Evolutionary conservation across 345 rosid genomes (phyloP).

Genomic region (Erucastrum elatum): DNA sequence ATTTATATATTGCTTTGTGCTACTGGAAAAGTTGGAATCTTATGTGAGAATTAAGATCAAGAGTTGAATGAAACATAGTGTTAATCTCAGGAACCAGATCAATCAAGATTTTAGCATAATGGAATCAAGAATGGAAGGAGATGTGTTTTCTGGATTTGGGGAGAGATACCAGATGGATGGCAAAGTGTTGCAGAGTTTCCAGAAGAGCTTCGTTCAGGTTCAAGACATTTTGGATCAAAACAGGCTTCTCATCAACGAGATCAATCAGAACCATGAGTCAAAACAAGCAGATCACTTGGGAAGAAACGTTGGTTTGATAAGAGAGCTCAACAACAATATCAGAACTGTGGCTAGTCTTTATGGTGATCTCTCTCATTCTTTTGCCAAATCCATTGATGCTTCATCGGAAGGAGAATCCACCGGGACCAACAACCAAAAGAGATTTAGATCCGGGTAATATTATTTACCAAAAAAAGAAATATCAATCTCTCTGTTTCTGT

Average conservation of each 20-base stretch:
- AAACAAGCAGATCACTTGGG: slow-evolving; percentile 73
- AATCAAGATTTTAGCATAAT: slow-evolving; percentile 34
- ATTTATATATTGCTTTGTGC: slow-evolving; percentile 5
- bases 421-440: slow-evolving; percentile 66
- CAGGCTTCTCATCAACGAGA: slow-evolving; percentile 74
- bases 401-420: slow-evolving; percentile 82
- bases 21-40: slow-evolving; percentile 20
- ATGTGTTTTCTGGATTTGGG: slow-evolving; percentile 56
- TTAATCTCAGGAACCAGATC: slow-evolving; percentile 21
- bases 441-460: slow-evolving; percentile 67
- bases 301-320: slow-evolving; percentile 76
- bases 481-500: slow-evolving; percentile 29
- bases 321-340: slow-evolving; percentile 87
- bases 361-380: slow-evolving; percentile 78
- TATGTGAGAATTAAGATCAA: slow-evolving; percentile 22
- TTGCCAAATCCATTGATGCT: slow-evolving; percentile 62
- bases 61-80: slow-evolving; percentile 1
- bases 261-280: slow-evolving; percentile 85
- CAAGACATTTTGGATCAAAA: slow-evolving; percentile 83
- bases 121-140: slow-evolving; percentile 70
- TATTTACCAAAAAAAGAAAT: background rate
- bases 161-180: slow-evolving; percentile 59
- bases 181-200: slow-evolving; percentile 66
- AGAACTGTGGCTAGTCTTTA: slow-evolving; percentile 82
- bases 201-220: slow-evolving; percentile 79